Evolutionary conservation across 345 rosid species (phyloP), one percentile per base, ranked within the genome.

Genomic region (Pistacia integerrima): DNA sequence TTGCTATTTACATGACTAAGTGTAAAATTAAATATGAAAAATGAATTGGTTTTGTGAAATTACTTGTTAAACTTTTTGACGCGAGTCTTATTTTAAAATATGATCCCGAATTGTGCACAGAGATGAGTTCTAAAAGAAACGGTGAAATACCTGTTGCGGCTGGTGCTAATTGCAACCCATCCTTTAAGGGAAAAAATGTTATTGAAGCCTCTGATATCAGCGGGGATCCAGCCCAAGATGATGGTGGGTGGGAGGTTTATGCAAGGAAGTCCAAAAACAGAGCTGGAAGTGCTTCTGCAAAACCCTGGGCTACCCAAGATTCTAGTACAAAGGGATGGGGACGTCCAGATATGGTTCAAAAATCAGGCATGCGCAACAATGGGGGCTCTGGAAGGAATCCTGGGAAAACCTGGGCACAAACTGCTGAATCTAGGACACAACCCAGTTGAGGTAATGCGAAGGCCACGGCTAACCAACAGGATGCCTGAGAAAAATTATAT

Each of bases 221-320:
- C 41, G 25, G 91, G 74, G 88, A 77, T 70, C 79, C 91, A 44
- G 67, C 83, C 3, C 88, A 85, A 33, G 89, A 78, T 66, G 93
- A 84, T 75, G 91, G 88, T 49, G 84, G 88, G 6, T 94, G 0
- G 97, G 95, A 91, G 82, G 91, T 88, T 58, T 74, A 82, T 62
- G 59, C 81, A 3, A 89, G 73, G 75, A 91, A 86, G 81, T 67
- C 84, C 55, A 93, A 89, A 85, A 91, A 79, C 82, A 92, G 75
- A 82, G 79, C 83, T 77, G 97, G 88, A 59, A 78, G 79, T 76
- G 74, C 79, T 75, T 78, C 83, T 55, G 81, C 87, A 66, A 90
- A 82, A 70, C 64, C 88, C 25, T 79, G 83, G 88, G 77, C 72
- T 73, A 33, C 79, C 13, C 91, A 85, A 72, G 85, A 79, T 77